Percentiles rank a stretch among this genome's conserved stretches.
phyloP scores from a whole-genome alignment of 2,329 filamentous ascomycete species.

The Alternaria tenuissima region DNA sequence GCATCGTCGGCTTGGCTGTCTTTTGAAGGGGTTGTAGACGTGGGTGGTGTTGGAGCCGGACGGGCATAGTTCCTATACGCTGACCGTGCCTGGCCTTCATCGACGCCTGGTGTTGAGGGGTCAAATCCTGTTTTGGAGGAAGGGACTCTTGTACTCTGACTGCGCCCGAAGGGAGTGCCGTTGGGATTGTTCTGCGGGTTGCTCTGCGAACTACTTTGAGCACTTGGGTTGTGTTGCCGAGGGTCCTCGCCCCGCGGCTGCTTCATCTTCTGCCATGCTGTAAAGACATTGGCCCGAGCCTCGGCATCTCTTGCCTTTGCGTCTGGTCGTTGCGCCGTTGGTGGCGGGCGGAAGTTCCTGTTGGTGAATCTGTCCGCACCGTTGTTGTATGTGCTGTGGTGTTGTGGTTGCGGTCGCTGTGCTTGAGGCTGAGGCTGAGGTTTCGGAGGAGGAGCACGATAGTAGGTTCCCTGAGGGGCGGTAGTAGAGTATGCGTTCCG shows the following conservation, averaged over 20 bases:
- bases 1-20: conserved; percentile 36
- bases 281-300: conserved; percentile 55
- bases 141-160: conserved; percentile 54
- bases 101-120: conserved; percentile 65
- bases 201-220: conserved; percentile 13
- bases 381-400: conserved; percentile 42
- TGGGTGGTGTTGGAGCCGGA: conserved; percentile 44
- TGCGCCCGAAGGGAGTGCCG: conserved; percentile 50
- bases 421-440: conserved; percentile 31
- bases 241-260: conserved; percentile 43
- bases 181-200: conserved; percentile 42
- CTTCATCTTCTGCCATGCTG: conserved; percentile 61
- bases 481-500: conserved; percentile 54
- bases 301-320: conserved; percentile 49
- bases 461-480: conserved; percentile 45
- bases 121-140: conserved; percentile 66
- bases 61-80: conserved; percentile 54
- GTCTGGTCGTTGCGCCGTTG: conserved; percentile 43
- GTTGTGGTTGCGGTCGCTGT: conserved; percentile 38
- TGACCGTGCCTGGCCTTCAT: conserved; percentile 66
- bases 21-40: conserved; percentile 25
- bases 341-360: conserved; percentile 52
- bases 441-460: conserved; percentile 41
- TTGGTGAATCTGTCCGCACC: conserved; percentile 56
- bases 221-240: conserved; percentile 29